Evolutionary conservation across 108 stramenopile species (phyloP).

Genomic region (Pinguiococcus pyrenoidosus): DNA sequence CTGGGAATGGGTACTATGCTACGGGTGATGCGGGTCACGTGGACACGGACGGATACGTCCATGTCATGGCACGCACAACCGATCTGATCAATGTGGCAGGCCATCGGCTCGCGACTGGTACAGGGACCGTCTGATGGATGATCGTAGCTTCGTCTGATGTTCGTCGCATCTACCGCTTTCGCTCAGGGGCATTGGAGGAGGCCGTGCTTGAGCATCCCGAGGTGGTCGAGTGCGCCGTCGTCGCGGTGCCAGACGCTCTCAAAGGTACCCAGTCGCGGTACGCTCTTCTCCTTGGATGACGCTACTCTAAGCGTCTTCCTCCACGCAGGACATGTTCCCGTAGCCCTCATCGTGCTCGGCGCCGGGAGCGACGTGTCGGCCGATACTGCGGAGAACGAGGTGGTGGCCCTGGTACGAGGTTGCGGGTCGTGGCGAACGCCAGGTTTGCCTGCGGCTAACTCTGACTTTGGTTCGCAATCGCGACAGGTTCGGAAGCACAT

Average conservation of each 20-base stretch:
- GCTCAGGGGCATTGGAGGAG: conserved; percentile 59
- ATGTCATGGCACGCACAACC: conserved; percentile 55
- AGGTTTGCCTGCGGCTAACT: too few species aligned
- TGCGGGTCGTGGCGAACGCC: too few species aligned
- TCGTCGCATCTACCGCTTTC: too few species aligned
- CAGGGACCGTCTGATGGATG: too few species aligned
- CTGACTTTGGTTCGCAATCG: too few species aligned
- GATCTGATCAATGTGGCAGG: conserved; percentile 62
- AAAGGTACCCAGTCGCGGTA: too few species aligned
- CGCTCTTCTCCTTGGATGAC: too few species aligned
- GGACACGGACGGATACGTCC: conserved; percentile 58
- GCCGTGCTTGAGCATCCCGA: conserved; percentile 41
- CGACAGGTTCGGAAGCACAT: conserved; percentile 42
- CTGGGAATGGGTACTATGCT: conserved; percentile 58
- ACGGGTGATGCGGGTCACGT: conserved; percentile 52
- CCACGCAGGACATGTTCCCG: conserved; percentile 53
- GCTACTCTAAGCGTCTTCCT: too few species aligned
- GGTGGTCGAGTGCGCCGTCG: conserved; percentile 55
- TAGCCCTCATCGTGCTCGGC: conserved; percentile 48
- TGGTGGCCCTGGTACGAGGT: too few species aligned
- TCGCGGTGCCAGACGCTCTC: conserved; percentile 45
- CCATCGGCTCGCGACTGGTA: conserved; percentile 49
- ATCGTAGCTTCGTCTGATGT: too few species aligned
- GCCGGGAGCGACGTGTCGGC: conserved; percentile 4
- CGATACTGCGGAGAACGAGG: conserved; percentile 33